These are phyloP conservation scores for Elaeis oleifera DNA, from an alignment of 202 grass and related monocot species.

Conservation along the genomic window DNA sequence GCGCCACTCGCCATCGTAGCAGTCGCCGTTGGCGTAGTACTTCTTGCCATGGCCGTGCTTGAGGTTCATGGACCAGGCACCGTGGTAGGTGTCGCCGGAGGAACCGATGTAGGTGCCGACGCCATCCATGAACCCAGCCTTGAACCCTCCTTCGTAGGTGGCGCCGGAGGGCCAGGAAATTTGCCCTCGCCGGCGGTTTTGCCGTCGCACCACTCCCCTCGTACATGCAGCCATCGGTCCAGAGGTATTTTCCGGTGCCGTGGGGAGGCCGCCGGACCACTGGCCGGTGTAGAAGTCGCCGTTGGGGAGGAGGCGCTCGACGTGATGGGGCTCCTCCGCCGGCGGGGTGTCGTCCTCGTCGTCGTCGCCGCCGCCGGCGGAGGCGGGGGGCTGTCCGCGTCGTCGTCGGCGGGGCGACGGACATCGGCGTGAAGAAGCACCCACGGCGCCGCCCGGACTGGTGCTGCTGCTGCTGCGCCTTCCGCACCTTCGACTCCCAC, in stretches of 20 bases:
- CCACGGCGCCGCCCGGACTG: slow-evolving; percentile 4
- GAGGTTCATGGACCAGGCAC: slow-evolving; percentile 18
- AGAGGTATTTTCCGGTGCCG: slow-evolving; percentile 13
- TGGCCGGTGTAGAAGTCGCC: slow-evolving; percentile 20
- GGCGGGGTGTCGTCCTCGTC: neutral
- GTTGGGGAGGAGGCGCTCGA: neutral
- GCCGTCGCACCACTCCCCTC: slow-evolving; percentile 15
- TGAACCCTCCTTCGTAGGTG: slow-evolving; percentile 17
- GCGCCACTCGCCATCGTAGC: slow-evolving; percentile 21
- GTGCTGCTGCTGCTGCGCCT: neutral
- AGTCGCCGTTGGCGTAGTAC: slow-evolving; percentile 17
- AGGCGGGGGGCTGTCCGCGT: neutral
- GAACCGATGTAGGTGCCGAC: slow-evolving; percentile 10
- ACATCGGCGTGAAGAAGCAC: slow-evolving; percentile 13
- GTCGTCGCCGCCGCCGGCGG: neutral
- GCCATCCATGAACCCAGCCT: slow-evolving; percentile 23
- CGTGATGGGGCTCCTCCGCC: neutral
- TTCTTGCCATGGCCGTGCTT: slow-evolving; percentile 14
- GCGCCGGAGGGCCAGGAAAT: slow-evolving; percentile 20
- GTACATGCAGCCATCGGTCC: slow-evolving; percentile 19
- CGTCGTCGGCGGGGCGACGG: slow-evolving; percentile 9
- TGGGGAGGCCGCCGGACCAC: slow-evolving; percentile 4
- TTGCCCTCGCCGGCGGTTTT: slow-evolving; percentile 9
- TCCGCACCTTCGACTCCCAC: slow-evolving; percentile 16
- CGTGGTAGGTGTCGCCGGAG: slow-evolving; percentile 7